Conservation (phyloP, 306 rosid genomes). For the Medicago ruthenica region DNA sequence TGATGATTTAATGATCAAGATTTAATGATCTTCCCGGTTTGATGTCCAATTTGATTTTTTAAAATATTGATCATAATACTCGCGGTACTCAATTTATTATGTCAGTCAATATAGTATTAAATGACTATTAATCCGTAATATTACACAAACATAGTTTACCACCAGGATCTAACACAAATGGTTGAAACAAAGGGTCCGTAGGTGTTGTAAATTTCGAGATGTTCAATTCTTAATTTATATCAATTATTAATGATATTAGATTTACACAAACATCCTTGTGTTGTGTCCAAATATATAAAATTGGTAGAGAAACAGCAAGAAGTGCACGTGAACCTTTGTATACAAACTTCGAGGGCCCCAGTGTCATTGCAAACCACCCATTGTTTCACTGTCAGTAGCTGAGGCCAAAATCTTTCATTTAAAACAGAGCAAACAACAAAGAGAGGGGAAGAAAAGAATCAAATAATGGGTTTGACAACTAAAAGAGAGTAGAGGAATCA, state of each 20-base stretch:
- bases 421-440: conserved; percentile 39
- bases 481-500: conserved; percentile 42
- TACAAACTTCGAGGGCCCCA: conserved; percentile 53
- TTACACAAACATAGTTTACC: neutral
- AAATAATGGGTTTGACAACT: conserved; percentile 44
- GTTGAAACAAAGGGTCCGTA: too few relatives aligned
- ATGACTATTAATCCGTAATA: neutral
- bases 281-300: conserved; percentile 31
- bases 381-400: conserved; percentile 46
- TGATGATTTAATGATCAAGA: too few relatives aligned
- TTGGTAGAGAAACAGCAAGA: conserved; percentile 38
- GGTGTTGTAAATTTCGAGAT: too few relatives aligned
- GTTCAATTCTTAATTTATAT: neutral
- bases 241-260: conserved; percentile 20
- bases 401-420: conserved; percentile 43
- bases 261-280: conserved; percentile 11
- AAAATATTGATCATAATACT: neutral
- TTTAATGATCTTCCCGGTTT: too few relatives aligned
- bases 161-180: too few relatives aligned
- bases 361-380: conserved; percentile 49
- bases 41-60: too few relatives aligned
- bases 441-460: conserved; percentile 27
- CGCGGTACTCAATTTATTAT: neutral
- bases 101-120: neutral
- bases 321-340: conserved; percentile 59